Base-by-base conservation (phyloP, 768 basidiomycete genomes). In the Leccinum imitatum region DNA sequence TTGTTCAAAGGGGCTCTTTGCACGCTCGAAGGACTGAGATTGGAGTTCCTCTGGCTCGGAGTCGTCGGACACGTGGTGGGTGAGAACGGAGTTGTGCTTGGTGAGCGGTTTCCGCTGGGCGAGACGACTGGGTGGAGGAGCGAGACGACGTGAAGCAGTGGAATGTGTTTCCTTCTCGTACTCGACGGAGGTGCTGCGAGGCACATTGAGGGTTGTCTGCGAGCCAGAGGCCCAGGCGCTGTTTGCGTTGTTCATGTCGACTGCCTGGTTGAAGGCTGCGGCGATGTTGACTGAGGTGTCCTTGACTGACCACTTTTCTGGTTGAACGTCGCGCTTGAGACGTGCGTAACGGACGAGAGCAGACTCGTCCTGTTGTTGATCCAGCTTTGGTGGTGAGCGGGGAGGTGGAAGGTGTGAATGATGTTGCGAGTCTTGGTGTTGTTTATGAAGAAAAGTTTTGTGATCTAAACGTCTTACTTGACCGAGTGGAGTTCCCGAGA, bases 281-380 rank as follows among this genome's bases (percentile, higher is more conserved):
- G 91, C 93, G 67, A 93, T 87, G 74, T 91, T 90, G 54, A 94
- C 93, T 19, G 91, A 87, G 50, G 93, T 94, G 74, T 91, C 90
- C 67, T 89, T 89, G 60, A 91, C 84, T 59, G 72, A 70, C 87
- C 87, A 90, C 79, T 79, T 85, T 67, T 85, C 81, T 46, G 91
- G 90, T 54, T 86, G 79, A 62, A 75, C 70, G 59, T 80, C 77
- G 63, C 75, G 78, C 61, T 82, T 82, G 31, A 79, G 72, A 44
- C 77, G 80, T 35, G 81, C 76, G 69, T 78, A 80, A 54, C 79
- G 80, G 37, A 77, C 75, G 68, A 80, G 77, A 0, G 79, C 78
- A 8, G 79, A 73, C 56, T 80, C 78, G 64, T 79, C 66, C 70
- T 80, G 68, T 72, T 71, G 80, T 61, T 77, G 73, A 65, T 79